phyloP scores from a whole-genome alignment of 192 early-diverging fungal genomes.

The Geosiphon pyriformis region DNA sequence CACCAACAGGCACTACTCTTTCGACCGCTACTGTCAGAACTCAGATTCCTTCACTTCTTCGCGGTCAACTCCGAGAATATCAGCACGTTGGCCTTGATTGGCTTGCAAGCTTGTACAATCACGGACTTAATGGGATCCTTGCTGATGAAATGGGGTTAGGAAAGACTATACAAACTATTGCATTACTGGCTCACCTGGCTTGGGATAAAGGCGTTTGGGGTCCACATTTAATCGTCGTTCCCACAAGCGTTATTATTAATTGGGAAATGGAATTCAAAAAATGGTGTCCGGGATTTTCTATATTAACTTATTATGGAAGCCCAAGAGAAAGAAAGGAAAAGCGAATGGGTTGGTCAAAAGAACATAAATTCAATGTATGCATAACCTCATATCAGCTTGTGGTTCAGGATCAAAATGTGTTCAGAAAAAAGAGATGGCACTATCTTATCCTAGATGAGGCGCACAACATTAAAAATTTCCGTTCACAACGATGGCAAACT shows the following conservation, averaged over 20 bases:
- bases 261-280: conserved; percentile 72
- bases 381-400: conserved; percentile 62
- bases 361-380: conserved; percentile 57
- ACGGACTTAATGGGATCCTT: conserved; percentile 72
- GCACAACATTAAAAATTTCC: conserved; percentile 72
- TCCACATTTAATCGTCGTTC: conserved; percentile 71
- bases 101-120: conserved; percentile 80
- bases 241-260: conserved; percentile 69
- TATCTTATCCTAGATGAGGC: conserved; percentile 67
- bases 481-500: conserved; percentile 70
- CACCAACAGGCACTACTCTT: conserved; percentile 31
- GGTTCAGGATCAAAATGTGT: conserved; percentile 49
- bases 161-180: conserved; percentile 65
- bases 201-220: conserved; percentile 57
- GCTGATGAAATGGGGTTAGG: conserved; percentile 66
- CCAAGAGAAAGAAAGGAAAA: conserved; percentile 60
- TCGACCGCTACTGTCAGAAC: conserved; percentile 44
- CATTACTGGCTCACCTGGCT: conserved; percentile 60
- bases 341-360: conserved; percentile 52
- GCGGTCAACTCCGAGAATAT: conserved; percentile 76
- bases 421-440: conserved; percentile 58
- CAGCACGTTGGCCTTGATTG: conserved; percentile 89
- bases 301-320: conserved; percentile 72
- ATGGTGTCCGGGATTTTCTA: conserved; percentile 69
- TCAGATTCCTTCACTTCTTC: conserved; percentile 53